Percentiles rank a stretch among this genome's conserved stretches.
phyloP scores from a whole-genome alignment of 2,329 filamentous ascomycete genomes.

The Trichoderma sp. region DNA sequence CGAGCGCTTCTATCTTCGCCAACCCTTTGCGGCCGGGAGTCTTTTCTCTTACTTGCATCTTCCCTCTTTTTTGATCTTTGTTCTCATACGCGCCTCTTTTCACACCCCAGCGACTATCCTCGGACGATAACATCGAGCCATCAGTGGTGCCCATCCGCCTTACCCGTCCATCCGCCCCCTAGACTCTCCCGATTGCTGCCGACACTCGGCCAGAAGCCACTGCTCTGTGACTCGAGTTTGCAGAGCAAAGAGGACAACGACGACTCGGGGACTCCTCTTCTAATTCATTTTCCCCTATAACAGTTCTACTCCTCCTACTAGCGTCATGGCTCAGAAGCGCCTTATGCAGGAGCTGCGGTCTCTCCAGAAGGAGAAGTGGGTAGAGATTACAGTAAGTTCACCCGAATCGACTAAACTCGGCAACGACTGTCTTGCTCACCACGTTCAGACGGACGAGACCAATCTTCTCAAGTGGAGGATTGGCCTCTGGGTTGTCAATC shows the following conservation, averaged over 20 bases:
- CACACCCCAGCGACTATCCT: background rate
- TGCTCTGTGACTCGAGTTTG: background rate
- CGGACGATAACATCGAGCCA: background rate
- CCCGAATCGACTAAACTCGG: background rate
- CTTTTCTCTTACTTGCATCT: background rate
- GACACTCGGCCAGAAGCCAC: background rate
- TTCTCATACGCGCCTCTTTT: background rate
- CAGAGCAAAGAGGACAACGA: background rate
- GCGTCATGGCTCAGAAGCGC: conserved; percentile 61
- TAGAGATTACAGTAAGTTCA: conserved; percentile 74
- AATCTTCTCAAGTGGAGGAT: conserved; percentile 86
- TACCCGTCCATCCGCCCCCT: background rate
- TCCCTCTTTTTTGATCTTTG: background rate
- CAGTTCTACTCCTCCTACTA: background rate
- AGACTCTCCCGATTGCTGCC: background rate
- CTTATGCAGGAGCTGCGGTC: conserved; percentile 85
- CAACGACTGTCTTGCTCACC: background rate
- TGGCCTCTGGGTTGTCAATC: conserved; percentile 87
- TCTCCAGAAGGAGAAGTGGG: conserved; percentile 87
- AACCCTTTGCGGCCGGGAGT: background rate
- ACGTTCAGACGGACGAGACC: conserved; percentile 64
- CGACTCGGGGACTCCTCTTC: background rate
- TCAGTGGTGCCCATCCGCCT: background rate
- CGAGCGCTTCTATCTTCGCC: background rate
- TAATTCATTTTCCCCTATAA: background rate